Conservation (phyloP, 2,329 filamentous ascomycete genomes). For the Sporothrix variecibatus region DNA sequence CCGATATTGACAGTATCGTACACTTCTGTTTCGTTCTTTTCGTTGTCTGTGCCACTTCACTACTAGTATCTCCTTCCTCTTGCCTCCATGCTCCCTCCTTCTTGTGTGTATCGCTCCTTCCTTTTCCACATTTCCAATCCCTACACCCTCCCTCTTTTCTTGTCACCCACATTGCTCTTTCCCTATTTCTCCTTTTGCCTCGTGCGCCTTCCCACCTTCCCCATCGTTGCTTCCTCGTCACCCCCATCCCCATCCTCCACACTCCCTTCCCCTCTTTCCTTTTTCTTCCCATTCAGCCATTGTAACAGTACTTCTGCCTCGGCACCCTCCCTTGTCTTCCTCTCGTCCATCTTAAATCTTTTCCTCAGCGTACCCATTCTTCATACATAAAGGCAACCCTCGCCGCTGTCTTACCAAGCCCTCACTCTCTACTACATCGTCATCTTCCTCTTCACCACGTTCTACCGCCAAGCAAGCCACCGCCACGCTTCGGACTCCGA, state of each 20-base stretch:
- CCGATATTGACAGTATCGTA: not conserved
- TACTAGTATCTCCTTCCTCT: not conserved
- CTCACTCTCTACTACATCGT: not conserved
- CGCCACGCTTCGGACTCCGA: not conserved
- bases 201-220: not conserved
- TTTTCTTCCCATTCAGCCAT: not conserved
- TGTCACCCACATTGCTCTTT: not conserved
- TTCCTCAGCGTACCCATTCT: not conserved
- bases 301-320: conserved; percentile 9
- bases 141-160: not conserved
- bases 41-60: not conserved
- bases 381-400: not conserved
- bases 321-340: not conserved
- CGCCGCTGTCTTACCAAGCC: not conserved
- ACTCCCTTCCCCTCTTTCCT: not conserved
- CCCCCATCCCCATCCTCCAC: not conserved
- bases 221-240: not conserved
- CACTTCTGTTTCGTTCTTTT: not conserved
- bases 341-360: not conserved
- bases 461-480: not conserved
- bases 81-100: not conserved
- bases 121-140: not conserved
- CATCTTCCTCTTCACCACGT: not conserved
- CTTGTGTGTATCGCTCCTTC: not conserved
- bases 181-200: not conserved